These are phyloP conservation scores for Nannochloris sp. DNA, from an alignment of 139 green algal genomes.

Conservation along the genomic window DNA sequence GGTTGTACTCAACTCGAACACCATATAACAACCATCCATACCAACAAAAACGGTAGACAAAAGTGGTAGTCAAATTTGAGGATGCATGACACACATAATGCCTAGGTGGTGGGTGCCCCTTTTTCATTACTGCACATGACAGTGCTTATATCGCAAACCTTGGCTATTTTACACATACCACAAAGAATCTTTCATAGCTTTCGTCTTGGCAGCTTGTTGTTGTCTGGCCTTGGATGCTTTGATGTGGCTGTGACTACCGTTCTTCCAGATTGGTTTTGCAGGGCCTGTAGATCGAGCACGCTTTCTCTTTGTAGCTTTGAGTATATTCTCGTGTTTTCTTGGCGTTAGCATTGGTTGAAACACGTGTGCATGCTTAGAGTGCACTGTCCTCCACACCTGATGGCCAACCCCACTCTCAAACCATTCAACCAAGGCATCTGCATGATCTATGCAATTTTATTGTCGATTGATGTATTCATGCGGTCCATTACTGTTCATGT, in stretches of 20 bases:
- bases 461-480: not conserved
- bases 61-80: constrained; percentile 3
- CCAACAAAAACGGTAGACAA: constrained; percentile 4
- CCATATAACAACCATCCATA: not conserved
- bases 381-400: constrained; percentile 1
- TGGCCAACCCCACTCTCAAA: not conserved
- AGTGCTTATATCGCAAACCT: not conserved
- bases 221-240: constrained; percentile 1
- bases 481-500: not conserved
- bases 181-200: constrained; percentile 2
- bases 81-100: constrained; percentile 6
- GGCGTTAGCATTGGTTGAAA: constrained; percentile 1
- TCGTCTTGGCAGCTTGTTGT: not conserved
- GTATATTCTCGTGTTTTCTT: not conserved
- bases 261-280: not conserved
- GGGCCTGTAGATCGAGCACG: not conserved
- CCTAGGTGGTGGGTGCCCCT: not conserved
- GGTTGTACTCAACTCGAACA: constrained; percentile 2
- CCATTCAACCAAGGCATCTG: constrained; percentile 4
- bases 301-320: not conserved
- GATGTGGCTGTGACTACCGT: not conserved
- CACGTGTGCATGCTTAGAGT: not conserved
- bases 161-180: constrained; percentile 1
- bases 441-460: not conserved
- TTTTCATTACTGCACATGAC: not conserved